These are phyloP conservation scores for Cymbopogon flexuosus DNA, from an alignment of 202 grass and related monocot species.

Conservation along the genomic window DNA sequence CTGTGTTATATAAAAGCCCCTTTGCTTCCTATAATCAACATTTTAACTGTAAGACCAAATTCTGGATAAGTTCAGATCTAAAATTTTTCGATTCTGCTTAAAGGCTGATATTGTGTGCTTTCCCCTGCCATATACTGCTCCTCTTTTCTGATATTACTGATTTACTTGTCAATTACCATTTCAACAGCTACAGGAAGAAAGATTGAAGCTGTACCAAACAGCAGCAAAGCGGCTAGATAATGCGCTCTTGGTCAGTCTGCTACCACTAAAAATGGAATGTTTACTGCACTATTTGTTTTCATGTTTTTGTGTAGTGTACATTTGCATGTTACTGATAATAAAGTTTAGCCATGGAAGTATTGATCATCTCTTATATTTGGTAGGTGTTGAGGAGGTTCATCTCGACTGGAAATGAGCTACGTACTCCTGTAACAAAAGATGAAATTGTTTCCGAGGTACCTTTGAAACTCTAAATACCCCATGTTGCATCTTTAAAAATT, in stretches of 20 bases:
- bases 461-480: background rate
- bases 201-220: constrained; percentile 69
- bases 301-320: background rate
- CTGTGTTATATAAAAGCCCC: background rate
- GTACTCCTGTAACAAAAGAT: constrained; percentile 64
- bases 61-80: background rate
- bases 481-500: background rate
- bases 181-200: constrained; percentile 52
- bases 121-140: background rate
- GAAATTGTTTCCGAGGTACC: constrained; percentile 79
- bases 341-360: background rate
- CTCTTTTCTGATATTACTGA: background rate
- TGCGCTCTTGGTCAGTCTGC: constrained; percentile 61
- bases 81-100: constrained; percentile 1
- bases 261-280: constrained; percentile 1
- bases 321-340: background rate
- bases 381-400: constrained; percentile 82
- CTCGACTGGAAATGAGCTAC: constrained; percentile 56
- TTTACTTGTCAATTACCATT: constrained; percentile 31
- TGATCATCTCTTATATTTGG: background rate
- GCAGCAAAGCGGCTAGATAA: constrained; percentile 78
- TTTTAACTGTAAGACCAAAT: background rate
- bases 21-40: background rate
- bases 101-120: background rate
- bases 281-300: constrained; percentile 8